Conservation (phyloP, 495 filamentous ascomycete species). For the Bombardia bombarda region DNA sequence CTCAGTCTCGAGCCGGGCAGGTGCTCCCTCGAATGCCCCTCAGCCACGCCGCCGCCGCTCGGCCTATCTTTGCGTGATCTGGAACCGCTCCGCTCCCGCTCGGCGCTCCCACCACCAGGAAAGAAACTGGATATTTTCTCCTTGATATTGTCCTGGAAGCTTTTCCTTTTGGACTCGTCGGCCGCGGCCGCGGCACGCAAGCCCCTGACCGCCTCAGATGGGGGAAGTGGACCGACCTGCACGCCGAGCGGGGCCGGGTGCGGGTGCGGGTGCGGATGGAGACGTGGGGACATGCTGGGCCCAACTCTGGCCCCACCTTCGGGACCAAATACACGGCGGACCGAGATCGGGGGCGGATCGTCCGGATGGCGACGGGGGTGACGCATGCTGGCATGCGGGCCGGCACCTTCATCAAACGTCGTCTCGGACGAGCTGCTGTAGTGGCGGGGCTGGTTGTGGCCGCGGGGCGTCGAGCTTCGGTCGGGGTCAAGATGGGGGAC, state of each 20-base stretch:
- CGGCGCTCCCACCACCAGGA: constrained; percentile 6
- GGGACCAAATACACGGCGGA: constrained; percentile 14
- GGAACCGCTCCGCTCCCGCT: constrained; percentile 16
- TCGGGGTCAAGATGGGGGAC: constrained; percentile 13
- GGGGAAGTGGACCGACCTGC: neutral
- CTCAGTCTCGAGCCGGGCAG: constrained; percentile 11
- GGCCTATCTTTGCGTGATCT: constrained; percentile 10
- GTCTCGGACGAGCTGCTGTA: constrained; percentile 16
- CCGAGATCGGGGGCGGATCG: constrained; percentile 16
- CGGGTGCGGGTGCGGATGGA: constrained; percentile 6
- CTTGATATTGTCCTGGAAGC: constrained; percentile 3
- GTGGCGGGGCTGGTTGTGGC: constrained; percentile 22
- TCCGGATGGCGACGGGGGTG: constrained; percentile 10
- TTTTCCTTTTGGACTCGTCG: constrained; percentile 16
- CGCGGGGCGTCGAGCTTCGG: constrained; percentile 8
- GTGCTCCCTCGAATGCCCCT: constrained; percentile 6
- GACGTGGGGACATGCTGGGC: constrained; percentile 9
- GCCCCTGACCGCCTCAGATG: no score
- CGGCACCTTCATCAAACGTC: constrained; percentile 9
- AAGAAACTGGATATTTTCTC: constrained; percentile 10
- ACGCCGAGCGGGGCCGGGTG: constrained; percentile 4
- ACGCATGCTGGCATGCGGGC: constrained; percentile 1
- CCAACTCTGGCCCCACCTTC: constrained; percentile 5
- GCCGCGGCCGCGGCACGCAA: no score
- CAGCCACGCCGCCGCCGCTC: neutral